Conservation (phyloP, 192 early-diverging fungal species). For the Backusella parvicylindrica region DNA sequence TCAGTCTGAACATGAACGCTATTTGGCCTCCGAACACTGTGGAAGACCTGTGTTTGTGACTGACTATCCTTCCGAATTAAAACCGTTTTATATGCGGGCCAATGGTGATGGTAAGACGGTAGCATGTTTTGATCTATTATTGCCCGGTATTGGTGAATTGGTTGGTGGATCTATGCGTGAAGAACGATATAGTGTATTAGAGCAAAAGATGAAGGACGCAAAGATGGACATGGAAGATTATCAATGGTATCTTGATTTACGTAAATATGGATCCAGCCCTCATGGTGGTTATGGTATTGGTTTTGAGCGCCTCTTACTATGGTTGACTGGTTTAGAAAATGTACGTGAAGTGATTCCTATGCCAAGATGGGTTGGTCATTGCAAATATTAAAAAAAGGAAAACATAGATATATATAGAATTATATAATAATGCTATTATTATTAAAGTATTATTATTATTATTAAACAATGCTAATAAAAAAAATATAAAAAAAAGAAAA, state of each 20-base stretch:
- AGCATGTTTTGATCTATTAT: constrained; percentile 77
- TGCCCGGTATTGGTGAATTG: constrained; percentile 83
- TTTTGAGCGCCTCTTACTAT: constrained; percentile 77
- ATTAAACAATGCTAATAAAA: no score
- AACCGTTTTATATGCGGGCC: constrained; percentile 88
- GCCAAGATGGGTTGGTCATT: constrained; percentile 48
- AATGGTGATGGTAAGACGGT: constrained; percentile 63
- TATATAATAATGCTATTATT: background rate
- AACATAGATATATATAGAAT: background rate
- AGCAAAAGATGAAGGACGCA: constrained; percentile 45
- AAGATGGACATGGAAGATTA: constrained; percentile 63
- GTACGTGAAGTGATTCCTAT: constrained; percentile 68
- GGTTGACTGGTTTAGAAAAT: constrained; percentile 76
- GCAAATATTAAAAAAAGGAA: constrained; percentile 41
- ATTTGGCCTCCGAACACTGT: constrained; percentile 62
- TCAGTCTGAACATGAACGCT: constrained; percentile 87
- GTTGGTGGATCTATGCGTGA: constrained; percentile 85
- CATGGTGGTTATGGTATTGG: constrained; percentile 93
- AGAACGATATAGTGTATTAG: constrained; percentile 54
- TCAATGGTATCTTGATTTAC: constrained; percentile 83
- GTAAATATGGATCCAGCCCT: constrained; percentile 77
- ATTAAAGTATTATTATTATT: no score
- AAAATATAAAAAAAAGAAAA: background rate
- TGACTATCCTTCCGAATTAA: constrained; percentile 75
- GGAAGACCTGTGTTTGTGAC: constrained; percentile 86